Base-by-base conservation (phyloP, 345 rosid species). In the Acer campestre region DNA sequence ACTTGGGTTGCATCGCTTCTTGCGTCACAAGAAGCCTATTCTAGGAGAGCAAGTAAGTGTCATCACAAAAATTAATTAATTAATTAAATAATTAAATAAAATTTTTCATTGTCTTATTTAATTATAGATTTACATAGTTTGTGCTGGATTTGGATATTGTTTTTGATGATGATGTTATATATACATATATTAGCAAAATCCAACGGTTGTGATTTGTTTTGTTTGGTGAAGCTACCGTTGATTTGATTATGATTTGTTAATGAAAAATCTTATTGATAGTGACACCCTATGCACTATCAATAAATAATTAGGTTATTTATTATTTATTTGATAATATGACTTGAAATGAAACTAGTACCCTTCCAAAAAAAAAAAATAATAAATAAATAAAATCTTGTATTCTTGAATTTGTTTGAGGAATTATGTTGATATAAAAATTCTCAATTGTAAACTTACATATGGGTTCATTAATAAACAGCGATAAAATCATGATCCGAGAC, bases 21-120 rank as follows among this genome's bases (percentile, higher is more conserved):
- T 93, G 17, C 93, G 91, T 8, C 96, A 93, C 17, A 84, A 73
- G 18, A 90, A 80, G 42, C 92, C 93, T 3, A 56, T 87, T 69
- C 91, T 93, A 31, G 80, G 65, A 3, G 85, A 90, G 53, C 89
- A 91, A 79, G 97, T 93, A 86, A 86, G 84, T 70, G 6, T 49
- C 1, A 35, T 13, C 16, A 12, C 55, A 44, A 44, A 49, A 72
- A 7, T 70, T 17, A 25, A 17, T n/a, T 59, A 35, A 35, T 18
- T 18, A 7, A 6, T 17, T 58, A n/a, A 0, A 2, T 17, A 18
- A 25, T 25, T 25, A 25, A 25, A 25, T 25, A 2, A 29, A 29
- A 29, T 29, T 3, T 2, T 29, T 29, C 3, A 29, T 29, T 27
- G 1, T 2, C 29, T 27, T 27, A 10, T 48, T 48, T 40, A 40